Percentiles rank a stretch among this genome's conserved stretches.
Evolutionary conservation across 176 grass and related monocot genomes (phyloP).

Genomic region (Hordeum vulgare): MorexV3_pseudomolecules_assembly NC_058522.1:458777317-458777816

Average conservation of each 20-base stretch:
- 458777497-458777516: not conserved
- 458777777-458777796: slow-evolving; percentile 27
- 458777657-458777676: slow-evolving; percentile 70
- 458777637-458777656: slow-evolving; percentile 82
- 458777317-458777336: slow-evolving; percentile 64
- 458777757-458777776: slow-evolving; percentile 43
- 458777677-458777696: slow-evolving; percentile 89
- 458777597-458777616: slow-evolving; percentile 99
- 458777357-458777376: slow-evolving; percentile 40
- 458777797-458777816: slow-evolving; percentile 36
- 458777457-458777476: slow-evolving; percentile 77
- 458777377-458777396: slow-evolving; percentile 34
- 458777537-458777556: slow-evolving; percentile 45
- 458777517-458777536: slow-evolving; percentile 29
- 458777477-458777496: slow-evolving; percentile 2
- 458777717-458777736: not conserved
- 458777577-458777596: slow-evolving; percentile 93
- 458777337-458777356: slow-evolving; percentile 53
- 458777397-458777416: slow-evolving; percentile 1
- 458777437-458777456: slow-evolving; percentile 94
- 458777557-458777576: slow-evolving; percentile 66
- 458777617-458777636: slow-evolving; percentile 99
- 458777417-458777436: slow-evolving; percentile 67
- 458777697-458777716: slow-evolving; percentile 50
- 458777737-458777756: not conserved